phyloP scores from a whole-genome alignment of 768 basidiomycete species.

The Trametes coccinea region DNA sequence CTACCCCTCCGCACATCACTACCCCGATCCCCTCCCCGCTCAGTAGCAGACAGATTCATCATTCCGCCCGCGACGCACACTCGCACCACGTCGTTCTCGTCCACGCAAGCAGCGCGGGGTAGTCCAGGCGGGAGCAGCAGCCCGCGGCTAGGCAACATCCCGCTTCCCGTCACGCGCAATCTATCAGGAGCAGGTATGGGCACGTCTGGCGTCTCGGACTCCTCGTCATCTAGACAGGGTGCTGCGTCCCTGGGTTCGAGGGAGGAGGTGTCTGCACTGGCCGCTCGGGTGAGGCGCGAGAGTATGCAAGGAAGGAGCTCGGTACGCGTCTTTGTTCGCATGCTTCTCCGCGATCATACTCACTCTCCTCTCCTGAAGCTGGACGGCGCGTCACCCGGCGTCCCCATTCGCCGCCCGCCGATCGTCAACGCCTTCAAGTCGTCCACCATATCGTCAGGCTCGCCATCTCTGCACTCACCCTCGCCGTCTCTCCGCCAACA shows the following conservation, averaged over 20 bases:
- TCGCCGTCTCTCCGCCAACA: slow-evolving; percentile 49
- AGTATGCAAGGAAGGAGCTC: slow-evolving; percentile 42
- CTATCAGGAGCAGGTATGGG: slow-evolving; percentile 34
- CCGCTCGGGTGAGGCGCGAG: slow-evolving; percentile 50
- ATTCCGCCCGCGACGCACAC: slow-evolving; percentile 29
- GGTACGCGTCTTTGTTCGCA: slow-evolving; percentile 18
- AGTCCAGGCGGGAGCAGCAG: slow-evolving; percentile 24
- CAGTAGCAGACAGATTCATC: slow-evolving; percentile 49
- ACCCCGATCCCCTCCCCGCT: slow-evolving; percentile 47
- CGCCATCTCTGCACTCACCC: slow-evolving; percentile 49
- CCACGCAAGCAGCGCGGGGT: slow-evolving; percentile 8
- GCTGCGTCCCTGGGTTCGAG: slow-evolving; percentile 37
- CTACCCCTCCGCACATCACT: slow-evolving; percentile 43
- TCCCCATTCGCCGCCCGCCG: slow-evolving; percentile 47
- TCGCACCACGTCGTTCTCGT: slow-evolving; percentile 40
- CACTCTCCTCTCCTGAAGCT: slow-evolving; percentile 28
- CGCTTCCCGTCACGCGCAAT: slow-evolving; percentile 38
- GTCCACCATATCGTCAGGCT: slow-evolving; percentile 49
- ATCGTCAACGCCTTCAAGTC: slow-evolving; percentile 53
- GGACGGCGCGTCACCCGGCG: slow-evolving; percentile 33
- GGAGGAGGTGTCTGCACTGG: slow-evolving; percentile 42
- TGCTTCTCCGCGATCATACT: slow-evolving; percentile 11
- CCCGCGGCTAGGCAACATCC: slow-evolving; percentile 38
- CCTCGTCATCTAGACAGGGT: slow-evolving; percentile 42
- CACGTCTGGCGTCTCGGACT: slow-evolving; percentile 42